A percentile compares a stretch with the other conserved stretches of the same genome.
Conservation (phyloP, 2,329 filamentous ascomycete species). For the Diaporthe aspalathi region DNA sequence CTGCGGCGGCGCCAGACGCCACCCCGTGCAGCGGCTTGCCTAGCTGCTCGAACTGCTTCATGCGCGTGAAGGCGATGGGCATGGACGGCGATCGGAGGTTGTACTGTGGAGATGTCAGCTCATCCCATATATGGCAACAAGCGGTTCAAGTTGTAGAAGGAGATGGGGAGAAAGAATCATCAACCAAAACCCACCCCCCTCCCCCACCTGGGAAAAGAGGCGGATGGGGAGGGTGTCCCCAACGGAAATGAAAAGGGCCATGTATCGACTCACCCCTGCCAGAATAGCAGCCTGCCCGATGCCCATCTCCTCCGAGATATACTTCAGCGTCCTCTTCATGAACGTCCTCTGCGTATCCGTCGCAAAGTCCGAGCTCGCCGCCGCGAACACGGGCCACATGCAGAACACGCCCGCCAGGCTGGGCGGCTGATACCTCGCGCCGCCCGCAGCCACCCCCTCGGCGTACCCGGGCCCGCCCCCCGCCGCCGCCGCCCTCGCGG, state of each 20-base stretch:
- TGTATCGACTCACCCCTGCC: constrained; percentile 34
- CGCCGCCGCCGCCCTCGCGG: constrained; percentile 7
- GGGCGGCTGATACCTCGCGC: constrained; percentile 23
- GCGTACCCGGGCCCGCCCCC: background rate
- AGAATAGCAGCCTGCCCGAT: constrained; percentile 39
- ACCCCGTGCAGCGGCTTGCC: constrained; percentile 33
- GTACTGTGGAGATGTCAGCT: constrained; percentile 26
- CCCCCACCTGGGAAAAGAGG: too few species aligned
- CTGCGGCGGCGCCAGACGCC: constrained; percentile 31
- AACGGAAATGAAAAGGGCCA: background rate
- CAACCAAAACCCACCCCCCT: too few species aligned
- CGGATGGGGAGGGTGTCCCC: too few species aligned
- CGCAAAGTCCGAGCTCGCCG: constrained; percentile 38
- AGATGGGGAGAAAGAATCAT: background rate
- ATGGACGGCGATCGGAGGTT: constrained; percentile 37
- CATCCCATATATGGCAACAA: background rate
- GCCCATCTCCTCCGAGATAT: constrained; percentile 39
- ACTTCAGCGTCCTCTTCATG: constrained; percentile 37
- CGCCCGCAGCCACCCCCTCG: background rate
- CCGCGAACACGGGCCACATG: constrained; percentile 40
- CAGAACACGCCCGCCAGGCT: constrained; percentile 35
- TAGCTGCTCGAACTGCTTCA: constrained; percentile 36
- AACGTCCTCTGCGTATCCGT: constrained; percentile 35
- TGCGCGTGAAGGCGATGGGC: constrained; percentile 39
- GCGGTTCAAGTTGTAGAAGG: too few species aligned